Evolutionary conservation across 192 early-diverging fungal species (phyloP), one percentile per base, ranked within the genome.

Genomic region (Lobosporangium transversale): DNA sequence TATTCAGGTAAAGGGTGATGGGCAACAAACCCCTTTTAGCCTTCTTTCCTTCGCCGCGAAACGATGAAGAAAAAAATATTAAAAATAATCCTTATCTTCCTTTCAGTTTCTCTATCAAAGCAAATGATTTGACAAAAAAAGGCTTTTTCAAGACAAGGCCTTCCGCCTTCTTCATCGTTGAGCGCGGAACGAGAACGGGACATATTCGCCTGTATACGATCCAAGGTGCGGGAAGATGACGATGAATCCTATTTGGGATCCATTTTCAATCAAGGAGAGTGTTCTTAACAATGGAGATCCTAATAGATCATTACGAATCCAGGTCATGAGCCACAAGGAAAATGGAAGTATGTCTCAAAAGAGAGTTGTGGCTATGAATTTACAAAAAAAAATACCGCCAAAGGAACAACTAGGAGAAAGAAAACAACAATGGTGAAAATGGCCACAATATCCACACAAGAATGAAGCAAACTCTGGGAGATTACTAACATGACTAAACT

Each of bases 131-230:
- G 11, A 54, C 58, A 43, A 65, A 61, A 31, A 81, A 70, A 43
- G 71, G 57, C 30, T 26, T 79, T 3, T 75, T 73, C 51, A 78
- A 64, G 44, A 21, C 68, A 4, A 35, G 70, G 8, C 71, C 71
- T 11, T 78, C 71, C 3, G 30, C 78, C 4, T 74, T 58, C 50
- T 51, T 79, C 11, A 54, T 74, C 2, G 73, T 86, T 14, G 59
- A 79, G 50, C 66, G 84, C 12, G 71, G 56, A 71, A 71, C 50
- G 74, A 78, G 20, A 40, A 80, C 54, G 27, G 44, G 26, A 79
- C 65, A 2, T 82, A 70, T 37, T 75, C 65, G 18, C 67, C 80
- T 15, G 71, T 84, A 14, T 80, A 69, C 65, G 44, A 66, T 58
- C 60, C 27, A 23, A 78, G 24, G 15, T 29, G 6, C 23, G 69